Evolutionary conservation across 495 filamentous ascomycete species (phyloP).

Genomic region (Xanthoparmelia taractica): DNA sequence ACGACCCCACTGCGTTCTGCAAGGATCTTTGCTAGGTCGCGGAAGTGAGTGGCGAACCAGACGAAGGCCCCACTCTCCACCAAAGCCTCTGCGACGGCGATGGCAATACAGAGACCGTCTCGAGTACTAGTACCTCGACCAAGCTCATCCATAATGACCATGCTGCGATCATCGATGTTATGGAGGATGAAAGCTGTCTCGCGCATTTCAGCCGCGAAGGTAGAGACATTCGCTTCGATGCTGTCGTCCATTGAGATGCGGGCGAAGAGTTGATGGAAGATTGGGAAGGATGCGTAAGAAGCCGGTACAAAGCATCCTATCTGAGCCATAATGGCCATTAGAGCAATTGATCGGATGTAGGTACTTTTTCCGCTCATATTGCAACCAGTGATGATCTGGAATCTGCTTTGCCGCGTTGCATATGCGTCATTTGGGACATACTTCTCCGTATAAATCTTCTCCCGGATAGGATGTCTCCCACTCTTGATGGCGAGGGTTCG

Average conservation of each 20-base stretch:
- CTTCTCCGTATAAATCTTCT: constrained; percentile 56
- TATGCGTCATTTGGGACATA: constrained; percentile 89
- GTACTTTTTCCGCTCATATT: constrained; percentile 99
- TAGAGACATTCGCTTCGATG: constrained; percentile 85
- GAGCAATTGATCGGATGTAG: constrained; percentile 78
- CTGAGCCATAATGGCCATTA: constrained; percentile 87
- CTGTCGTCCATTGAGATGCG: constrained; percentile 79
- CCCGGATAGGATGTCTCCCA: constrained; percentile 77
- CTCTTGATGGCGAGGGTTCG: constrained; percentile 69
- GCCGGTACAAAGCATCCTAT: constrained; percentile 89
- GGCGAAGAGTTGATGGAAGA: constrained; percentile 77
- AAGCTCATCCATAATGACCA: constrained; percentile 88
- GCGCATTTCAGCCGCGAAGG: constrained; percentile 89
- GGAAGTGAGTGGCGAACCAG: constrained; percentile 93
- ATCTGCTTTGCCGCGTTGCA: constrained; percentile 64
- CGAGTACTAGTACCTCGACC: constrained; percentile 84
- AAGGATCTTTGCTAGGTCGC: constrained; percentile 70
- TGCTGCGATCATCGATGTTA: constrained; percentile 63
- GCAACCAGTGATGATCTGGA: constrained; percentile 91
- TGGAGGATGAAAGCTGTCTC: constrained; percentile 87
- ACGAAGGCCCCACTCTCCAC: constrained; percentile 67
- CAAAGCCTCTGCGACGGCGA: constrained; percentile 79
- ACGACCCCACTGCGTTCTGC: constrained; percentile 65
- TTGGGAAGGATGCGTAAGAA: constrained; percentile 69
- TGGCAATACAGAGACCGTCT: constrained; percentile 83